phyloP scores from a whole-genome alignment of 2,329 filamentous ascomycete species.

The Fusarium citri region DNA sequence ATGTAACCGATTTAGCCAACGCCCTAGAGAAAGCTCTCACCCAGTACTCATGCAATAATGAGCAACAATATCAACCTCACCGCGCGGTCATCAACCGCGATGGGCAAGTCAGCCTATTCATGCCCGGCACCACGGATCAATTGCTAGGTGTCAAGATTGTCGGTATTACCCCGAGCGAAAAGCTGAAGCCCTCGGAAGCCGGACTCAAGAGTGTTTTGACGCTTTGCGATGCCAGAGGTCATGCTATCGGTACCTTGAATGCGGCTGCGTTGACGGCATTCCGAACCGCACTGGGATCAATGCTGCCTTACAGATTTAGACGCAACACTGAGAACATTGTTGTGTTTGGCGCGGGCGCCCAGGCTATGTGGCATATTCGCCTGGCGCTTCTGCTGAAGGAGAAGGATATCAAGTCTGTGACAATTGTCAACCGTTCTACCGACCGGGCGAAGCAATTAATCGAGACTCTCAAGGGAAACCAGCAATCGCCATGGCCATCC shows the following conservation, averaged over 20 bases:
- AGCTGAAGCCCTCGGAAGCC: conserved; percentile 5
- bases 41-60: conserved; percentile 69
- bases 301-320: conserved; percentile 64
- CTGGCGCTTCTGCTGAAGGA: conserved; percentile 68
- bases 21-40: conserved; percentile 39
- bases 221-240: conserved; percentile 66
- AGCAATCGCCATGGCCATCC: conserved; percentile 21
- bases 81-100: conserved; percentile 70
- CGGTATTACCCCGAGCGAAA: conserved; percentile 44
- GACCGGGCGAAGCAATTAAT: conserved; percentile 41
- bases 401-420: conserved; percentile 45
- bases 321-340: conserved; percentile 60
- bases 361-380: conserved; percentile 79
- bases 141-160: conserved; percentile 74
- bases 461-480: conserved; percentile 23
- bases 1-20: conserved; percentile 29
- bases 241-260: conserved; percentile 72
- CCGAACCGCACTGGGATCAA: conserved; percentile 72
- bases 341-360: conserved; percentile 77
- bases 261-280: conserved; percentile 77
- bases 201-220: conserved; percentile 63
- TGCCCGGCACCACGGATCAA: conserved; percentile 71
- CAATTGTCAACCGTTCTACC: conserved; percentile 50
- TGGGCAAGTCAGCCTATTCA: conserved; percentile 73
- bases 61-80: conserved; percentile 71